A percentile compares a stretch with the other conserved stretches of the same genome.
These are phyloP conservation scores for Aspergillus texensis DNA, from an alignment of 2,329 filamentous ascomycete genomes.

Conservation along the genomic window DNA sequence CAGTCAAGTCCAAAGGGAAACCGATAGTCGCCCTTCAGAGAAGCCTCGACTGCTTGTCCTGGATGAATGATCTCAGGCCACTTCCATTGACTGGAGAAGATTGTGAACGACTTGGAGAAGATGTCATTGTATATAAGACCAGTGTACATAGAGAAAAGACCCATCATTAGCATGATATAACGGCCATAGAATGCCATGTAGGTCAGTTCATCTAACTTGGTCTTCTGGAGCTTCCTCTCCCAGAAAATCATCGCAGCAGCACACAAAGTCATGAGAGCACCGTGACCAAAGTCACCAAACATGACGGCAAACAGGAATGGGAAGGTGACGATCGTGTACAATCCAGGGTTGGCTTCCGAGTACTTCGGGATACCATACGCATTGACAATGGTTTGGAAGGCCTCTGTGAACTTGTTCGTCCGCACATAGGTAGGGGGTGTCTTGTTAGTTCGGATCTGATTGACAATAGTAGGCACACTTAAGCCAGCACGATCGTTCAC, in stretches of 20 bases:
- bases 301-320: conserved; percentile 99
- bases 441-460: conserved; percentile 95
- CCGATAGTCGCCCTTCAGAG: conserved; percentile 73
- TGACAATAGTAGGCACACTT: conserved; percentile 97
- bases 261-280: conserved; percentile 81
- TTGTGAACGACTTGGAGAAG: conserved; percentile 88
- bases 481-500: conserved; percentile 94
- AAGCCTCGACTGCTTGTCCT: conserved; percentile 66
- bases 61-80: conserved; percentile 72
- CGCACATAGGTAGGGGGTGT: conserved; percentile 96
- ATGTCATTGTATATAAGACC: conserved; percentile 97
- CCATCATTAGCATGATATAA: conserved; percentile 99
- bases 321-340: conserved; percentile 95
- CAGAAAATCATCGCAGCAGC: conserved; percentile 94
- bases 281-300: conserved; percentile 98
- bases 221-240: conserved; percentile 77
- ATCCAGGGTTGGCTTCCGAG: conserved; percentile 91
- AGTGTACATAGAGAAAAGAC: conserved; percentile 93
- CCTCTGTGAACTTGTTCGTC: conserved; percentile 97
- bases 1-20: conserved; percentile 96
- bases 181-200: conserved; percentile 98
- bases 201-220: conserved; percentile 96
- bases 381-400: conserved; percentile 98
- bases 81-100: conserved; percentile 89
- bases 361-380: conserved; percentile 98